Base-by-base conservation (phyloP, 106 monocot genomes). In the Apostasia ramifera region DNA sequence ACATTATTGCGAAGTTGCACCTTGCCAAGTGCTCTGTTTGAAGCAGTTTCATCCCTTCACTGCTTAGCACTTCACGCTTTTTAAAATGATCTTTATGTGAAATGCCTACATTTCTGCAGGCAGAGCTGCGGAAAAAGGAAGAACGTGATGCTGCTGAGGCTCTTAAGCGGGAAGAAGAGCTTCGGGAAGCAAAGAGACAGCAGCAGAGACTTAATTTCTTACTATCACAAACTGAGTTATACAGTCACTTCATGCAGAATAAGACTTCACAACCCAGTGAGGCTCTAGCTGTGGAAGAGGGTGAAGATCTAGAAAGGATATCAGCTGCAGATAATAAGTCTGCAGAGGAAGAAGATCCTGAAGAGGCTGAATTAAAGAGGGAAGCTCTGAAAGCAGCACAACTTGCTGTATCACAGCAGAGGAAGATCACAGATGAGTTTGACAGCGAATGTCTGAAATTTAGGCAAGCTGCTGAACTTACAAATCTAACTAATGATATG, bases 201-300 rank as follows among this genome's bases (percentile, higher is more conserved):
- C 89, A 92, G 53, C 97, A 97, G 77, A 92, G 97, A 44, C 87
- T 97, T 47, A 97, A 92, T 66, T 97, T 97, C 70, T 73, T 97
- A 7, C 55, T 97, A 63, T 97, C 97, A 57, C 97, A 97, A 73
- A 97, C 97, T 55, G 97, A 97, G 71, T 73, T 97, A 7, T 97
- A 97, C 71, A 92, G 97, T 76, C 97, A 97, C 76, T 97, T 97
- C 68, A 97, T 97, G 97, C 89, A 92, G 79, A 92, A 97, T 67
- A 97, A 97, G 73, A 48, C 86, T 71, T 51, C 83, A 55, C 91
- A 88, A 75, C 56, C 79, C 8, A 72, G 78, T 48, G 87, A 78
- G 56, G 47, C 61, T 63, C 64, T 80, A 48, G 12, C 52, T 39
- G 47, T 41, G 14, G 68, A 3, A 39, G 88, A 88, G 47, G 84